Conservation (phyloP, 148 eudicot genomes). For the Dianthus caryophyllus region DNA sequence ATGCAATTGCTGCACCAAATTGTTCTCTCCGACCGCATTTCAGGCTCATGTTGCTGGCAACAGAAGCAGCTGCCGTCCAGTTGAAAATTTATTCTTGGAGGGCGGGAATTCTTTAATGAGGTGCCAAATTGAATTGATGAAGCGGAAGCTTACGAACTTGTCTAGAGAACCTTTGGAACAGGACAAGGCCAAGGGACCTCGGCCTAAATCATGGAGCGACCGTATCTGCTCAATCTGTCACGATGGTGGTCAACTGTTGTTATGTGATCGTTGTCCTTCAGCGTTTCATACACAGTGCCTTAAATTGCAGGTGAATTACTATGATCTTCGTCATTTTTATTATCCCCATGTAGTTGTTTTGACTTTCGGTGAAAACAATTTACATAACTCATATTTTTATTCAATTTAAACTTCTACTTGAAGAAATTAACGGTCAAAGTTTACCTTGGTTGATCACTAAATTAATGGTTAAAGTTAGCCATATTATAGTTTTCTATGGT, state of each 20-base stretch:
- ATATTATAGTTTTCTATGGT: slow-evolving; percentile 6
- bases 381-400: too few species aligned
- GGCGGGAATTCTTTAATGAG: slow-evolving; percentile 70
- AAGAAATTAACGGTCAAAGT: not conserved
- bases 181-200: slow-evolving; percentile 29
- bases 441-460: not conserved
- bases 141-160: slow-evolving; percentile 11
- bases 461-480: not conserved
- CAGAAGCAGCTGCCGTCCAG: slow-evolving; percentile 38
- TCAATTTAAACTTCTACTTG: too few species aligned
- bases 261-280: slow-evolving; percentile 91
- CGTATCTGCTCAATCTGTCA: slow-evolving; percentile 81
- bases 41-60: slow-evolving; percentile 81
- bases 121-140: slow-evolving; percentile 60
- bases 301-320: slow-evolving; percentile 51
- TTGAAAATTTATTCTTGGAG: slow-evolving; percentile 68
- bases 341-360: too few species aligned
- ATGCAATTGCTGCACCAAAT: slow-evolving; percentile 62
- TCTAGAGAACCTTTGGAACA: slow-evolving; percentile 21
- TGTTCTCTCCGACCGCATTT: slow-evolving; percentile 53
- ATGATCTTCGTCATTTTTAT: too few species aligned
- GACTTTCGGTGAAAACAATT: too few species aligned
- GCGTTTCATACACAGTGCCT: slow-evolving; percentile 76
- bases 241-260: slow-evolving; percentile 64
- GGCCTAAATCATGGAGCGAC: slow-evolving; percentile 39